phyloP scores from a whole-genome alignment of 768 basidiomycete genomes.

The Cubamyces lactineus region DNA sequence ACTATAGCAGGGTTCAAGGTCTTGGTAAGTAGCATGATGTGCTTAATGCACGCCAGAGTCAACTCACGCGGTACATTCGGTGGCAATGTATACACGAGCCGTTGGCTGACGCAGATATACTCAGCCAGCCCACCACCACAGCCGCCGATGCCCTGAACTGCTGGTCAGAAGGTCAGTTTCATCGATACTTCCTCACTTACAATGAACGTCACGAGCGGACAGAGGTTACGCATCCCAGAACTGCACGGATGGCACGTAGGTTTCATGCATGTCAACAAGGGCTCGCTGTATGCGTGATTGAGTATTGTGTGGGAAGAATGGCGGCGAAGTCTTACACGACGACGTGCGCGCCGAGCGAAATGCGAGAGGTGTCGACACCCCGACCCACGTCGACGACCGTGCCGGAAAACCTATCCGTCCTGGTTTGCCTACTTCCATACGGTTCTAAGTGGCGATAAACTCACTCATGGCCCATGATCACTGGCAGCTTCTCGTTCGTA shows the following conservation, averaged over 20 bases:
- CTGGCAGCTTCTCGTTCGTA: slow-evolving; percentile 44
- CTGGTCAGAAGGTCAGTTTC: no score
- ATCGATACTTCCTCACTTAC: slow-evolving; percentile 29
- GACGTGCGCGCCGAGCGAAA: slow-evolving; percentile 23
- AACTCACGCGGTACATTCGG: slow-evolving; percentile 41
- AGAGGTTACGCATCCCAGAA: neutral
- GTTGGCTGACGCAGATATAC: slow-evolving; percentile 41
- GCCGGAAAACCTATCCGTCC: slow-evolving; percentile 27
- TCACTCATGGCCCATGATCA: slow-evolving; percentile 53
- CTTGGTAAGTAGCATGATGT: no score
- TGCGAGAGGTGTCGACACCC: slow-evolving; percentile 20
- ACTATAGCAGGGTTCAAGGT: slow-evolving; percentile 33
- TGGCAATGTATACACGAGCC: slow-evolving; percentile 44
- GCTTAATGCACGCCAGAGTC: neutral
- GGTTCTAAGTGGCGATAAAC: no score
- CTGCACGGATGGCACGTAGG: slow-evolving; percentile 40
- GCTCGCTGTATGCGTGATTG: slow-evolving; percentile 38
- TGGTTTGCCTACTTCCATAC: neutral
- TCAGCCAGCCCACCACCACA: slow-evolving; percentile 49
- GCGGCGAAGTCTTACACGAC: slow-evolving; percentile 20
- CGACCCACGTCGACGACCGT: slow-evolving; percentile 25
- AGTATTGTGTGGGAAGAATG: no score
- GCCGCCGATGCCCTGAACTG: slow-evolving; percentile 41
- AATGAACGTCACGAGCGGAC: slow-evolving; percentile 36
- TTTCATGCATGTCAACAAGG: slow-evolving; percentile 45